Evolutionary conservation across 257 asterid species (phyloP).

Genomic region (Apocynum venetum): DNA sequence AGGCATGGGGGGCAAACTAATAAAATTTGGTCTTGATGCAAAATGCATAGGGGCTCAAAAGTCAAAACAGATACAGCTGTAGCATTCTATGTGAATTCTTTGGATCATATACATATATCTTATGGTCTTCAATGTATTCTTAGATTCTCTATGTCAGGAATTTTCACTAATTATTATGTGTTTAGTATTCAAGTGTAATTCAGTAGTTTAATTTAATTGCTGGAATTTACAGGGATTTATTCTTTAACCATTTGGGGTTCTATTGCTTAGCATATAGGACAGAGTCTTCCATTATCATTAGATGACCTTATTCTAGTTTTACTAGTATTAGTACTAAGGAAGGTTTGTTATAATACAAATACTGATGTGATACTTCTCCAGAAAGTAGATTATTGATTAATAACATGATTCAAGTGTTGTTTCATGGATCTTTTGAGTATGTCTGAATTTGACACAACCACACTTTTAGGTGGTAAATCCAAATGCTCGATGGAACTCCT

Average conservation of each 20-base stretch:
- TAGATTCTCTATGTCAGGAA: neutral
- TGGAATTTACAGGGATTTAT: neutral
- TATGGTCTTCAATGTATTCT: neutral
- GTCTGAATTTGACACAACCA: neutral
- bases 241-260: neutral
- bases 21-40: neutral
- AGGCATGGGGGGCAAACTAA: neutral
- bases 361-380: too few relatives aligned
- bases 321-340: neutral
- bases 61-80: neutral
- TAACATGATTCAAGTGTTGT: too few relatives aligned
- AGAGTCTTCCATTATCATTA: neutral
- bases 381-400: too few relatives aligned
- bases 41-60: neutral
- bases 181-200: neutral
- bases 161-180: too few relatives aligned
- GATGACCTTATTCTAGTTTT: neutral
- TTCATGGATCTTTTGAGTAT: neutral
- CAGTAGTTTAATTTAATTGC: neutral
- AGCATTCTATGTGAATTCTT: neutral
- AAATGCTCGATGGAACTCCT: neutral
- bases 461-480: neutral
- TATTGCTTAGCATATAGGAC: neutral
- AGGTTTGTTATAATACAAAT: neutral
- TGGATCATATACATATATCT: neutral